Base-by-base conservation (phyloP, 2,329 filamentous ascomycete species). In the Claviceps sp. region DNA sequence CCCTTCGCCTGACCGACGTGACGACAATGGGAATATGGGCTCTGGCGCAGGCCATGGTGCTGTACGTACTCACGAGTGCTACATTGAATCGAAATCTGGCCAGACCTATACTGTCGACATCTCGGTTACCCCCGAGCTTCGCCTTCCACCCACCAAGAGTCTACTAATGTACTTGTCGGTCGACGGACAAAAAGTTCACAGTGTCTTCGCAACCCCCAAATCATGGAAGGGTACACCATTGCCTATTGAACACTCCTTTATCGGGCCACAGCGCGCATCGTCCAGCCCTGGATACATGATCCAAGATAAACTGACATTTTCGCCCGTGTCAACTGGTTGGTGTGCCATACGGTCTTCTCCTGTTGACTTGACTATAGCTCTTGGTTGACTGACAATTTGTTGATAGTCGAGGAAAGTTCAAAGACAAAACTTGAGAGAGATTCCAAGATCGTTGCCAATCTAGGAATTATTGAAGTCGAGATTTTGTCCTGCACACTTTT, bases 21-120 rank as follows among this genome's bases (percentile, higher is more conserved):
- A 26, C 16, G 47, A 44, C n/a, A 9, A 8, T 34, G 30, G 9
- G 4, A 11, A 34, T 34, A 34, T 34, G 30, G 2, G 1, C 30
- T 5, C 6, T 16, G 6, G 9, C 34, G 4, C 6, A 18, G 18
- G 3, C 11, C 5, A 5, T 34, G 3, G 11, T 7, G n/a, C 20
- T n/a, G 2, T 18, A 2, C 50, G 47, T 0, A 48, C n/a, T 2
- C 52, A 41, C 7, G 47, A 26, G 9, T 60, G 54, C 24, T 63
- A 60, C 8, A 61, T 64, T 4, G 60, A 64, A 30, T 61, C 60
- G 3, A 53, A 52, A 14, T 56, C 56, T 1, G 57, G 52, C 1
- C 54, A 55, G 1, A 34, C 52, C 1, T 63, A 60, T 26, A 7
- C 44, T 2, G n/a, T 64, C 11, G 54, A 59, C 30, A 2, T 48